Evolutionary conservation across 2,329 filamentous ascomycete species (phyloP).

Genomic region (Penicillium psychrosexuale): DNA sequence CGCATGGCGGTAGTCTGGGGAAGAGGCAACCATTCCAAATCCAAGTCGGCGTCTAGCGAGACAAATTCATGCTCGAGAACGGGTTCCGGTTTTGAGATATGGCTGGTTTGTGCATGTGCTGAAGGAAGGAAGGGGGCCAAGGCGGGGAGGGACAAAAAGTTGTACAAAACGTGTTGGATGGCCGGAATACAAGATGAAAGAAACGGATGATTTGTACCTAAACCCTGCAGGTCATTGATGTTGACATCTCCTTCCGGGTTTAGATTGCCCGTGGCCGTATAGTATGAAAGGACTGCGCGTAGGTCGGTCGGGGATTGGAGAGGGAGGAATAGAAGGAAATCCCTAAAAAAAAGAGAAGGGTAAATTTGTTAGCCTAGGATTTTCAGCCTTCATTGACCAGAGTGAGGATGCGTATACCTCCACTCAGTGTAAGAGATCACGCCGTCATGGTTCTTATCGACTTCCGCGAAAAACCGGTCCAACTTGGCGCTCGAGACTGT

Average conservation of each 20-base stretch:
- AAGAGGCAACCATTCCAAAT: conserved; percentile 43
- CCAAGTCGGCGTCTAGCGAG: conserved; percentile 34
- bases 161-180: conserved; percentile 37
- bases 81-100: conserved; percentile 24
- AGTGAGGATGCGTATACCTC: conserved; percentile 63
- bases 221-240: conserved; percentile 86
- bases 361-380: conserved; percentile 5
- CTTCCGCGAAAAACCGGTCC: conserved; percentile 80
- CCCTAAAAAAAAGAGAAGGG: conserved; percentile 49
- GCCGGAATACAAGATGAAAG: conserved; percentile 36
- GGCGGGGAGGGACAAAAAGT: conserved; percentile 33
- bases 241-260: conserved; percentile 92
- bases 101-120: conserved; percentile 33
- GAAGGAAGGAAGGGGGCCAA: conserved; percentile 33
- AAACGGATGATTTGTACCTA: conserved; percentile 67
- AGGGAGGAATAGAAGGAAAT: conserved; percentile 88
- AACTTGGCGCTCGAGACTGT: conserved; percentile 73
- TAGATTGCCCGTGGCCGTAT: conserved; percentile 81
- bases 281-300: conserved; percentile 83
- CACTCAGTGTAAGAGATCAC: conserved; percentile 89
- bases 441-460: conserved; percentile 86
- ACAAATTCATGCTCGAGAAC: conserved; percentile 30
- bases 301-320: conserved; percentile 62
- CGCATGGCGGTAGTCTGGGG: conserved; percentile 44
- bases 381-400: conserved; percentile 4